Evolutionary conservation across 805 yeast species (phyloP), one percentile per base, ranked within the genome.

Genomic region (Cyberlindnera bimundalis): DNA sequence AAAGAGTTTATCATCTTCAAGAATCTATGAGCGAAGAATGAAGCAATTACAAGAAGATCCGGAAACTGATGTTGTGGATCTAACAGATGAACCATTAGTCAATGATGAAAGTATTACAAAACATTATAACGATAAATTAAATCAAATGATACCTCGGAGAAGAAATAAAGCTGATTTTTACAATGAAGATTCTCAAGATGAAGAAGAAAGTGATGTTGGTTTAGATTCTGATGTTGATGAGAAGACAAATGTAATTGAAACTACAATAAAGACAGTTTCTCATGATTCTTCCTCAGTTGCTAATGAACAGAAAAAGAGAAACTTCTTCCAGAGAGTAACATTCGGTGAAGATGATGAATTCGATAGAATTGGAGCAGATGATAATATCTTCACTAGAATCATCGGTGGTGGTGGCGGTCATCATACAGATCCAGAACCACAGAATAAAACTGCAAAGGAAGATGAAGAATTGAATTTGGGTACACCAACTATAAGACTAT

Each of bases 401-500:
- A 56, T 66, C 42, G 61, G 55, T 18, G 21, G 61, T 10, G 55
- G 62, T 33, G 59, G 57, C 17, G 63, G 64, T 29, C 68, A 69
- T 3, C 70, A 70, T 6, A 69, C 67, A 24, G 62, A 64, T 3
- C 21, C 50, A 5, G 58, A 48, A 32, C 37, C 40, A 0, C 52
- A 50, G 19, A 31, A 35, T 1, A 48, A 47, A 15, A 37, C 38
- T 4, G 31, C 45, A 8, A 70, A 66, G 18, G 70, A 64, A 38
- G 79, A 73, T 39, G 51, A 48, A 29, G 48, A 61, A 18, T 46
- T 78, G 33, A 68, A 70, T 34, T 66, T 69, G 27, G 67, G 68
- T 20, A 65, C 68, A 28, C 81, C n/a, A n/a, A n/a, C n/a, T n/a
- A n/a, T n/a, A n/a, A n/a, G n/a, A n/a, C n/a, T n/a, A n/a, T n/a